Conservation (phyloP, 345 rosid genomes). For the Acer yangbiense region DNA sequence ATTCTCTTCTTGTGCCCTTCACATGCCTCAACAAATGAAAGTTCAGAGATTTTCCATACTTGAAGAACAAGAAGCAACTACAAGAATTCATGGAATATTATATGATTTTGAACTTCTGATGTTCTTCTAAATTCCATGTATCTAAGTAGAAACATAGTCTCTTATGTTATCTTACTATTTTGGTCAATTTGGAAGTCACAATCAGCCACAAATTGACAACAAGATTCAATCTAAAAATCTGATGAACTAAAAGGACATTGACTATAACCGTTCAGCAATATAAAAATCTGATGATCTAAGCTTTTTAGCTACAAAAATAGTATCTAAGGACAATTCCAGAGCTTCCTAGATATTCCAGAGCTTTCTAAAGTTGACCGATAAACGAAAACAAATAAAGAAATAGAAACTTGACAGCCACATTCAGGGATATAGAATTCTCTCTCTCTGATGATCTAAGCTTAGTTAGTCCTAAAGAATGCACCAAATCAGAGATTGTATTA, state of each 20-base stretch:
- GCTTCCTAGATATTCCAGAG: neutral
- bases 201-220: no score
- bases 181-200: no score
- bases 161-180: neutral
- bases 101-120: no score
- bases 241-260: neutral
- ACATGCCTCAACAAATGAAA: no score
- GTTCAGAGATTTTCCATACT: no score
- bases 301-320: neutral
- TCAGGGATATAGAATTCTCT: neutral
- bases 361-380: neutral
- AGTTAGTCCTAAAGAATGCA: neutral
- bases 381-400: neutral
- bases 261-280: neutral
- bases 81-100: no score
- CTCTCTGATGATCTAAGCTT: neutral
- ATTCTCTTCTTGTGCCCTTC: no score
- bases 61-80: no score
- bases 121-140: no score
- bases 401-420: neutral
- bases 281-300: neutral
- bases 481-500: neutral
- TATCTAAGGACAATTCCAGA: neutral
- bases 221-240: no score
- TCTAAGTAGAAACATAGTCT: no score